Evolutionary conservation across 345 rosid genomes (phyloP).

Genomic region (Syzygium aromaticum): DNA sequence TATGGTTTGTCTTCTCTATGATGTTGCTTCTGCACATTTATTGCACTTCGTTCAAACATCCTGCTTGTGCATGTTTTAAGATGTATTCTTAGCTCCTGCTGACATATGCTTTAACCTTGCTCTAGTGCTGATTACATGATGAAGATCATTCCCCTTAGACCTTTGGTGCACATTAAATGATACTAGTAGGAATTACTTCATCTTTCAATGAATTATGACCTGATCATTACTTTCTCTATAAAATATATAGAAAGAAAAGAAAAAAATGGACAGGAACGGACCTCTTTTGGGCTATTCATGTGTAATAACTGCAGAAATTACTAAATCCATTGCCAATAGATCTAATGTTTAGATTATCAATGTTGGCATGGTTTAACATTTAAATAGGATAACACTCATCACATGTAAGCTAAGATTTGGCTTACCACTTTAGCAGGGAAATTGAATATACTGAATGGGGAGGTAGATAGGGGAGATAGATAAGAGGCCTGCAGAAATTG

Average conservation of each 20-base stretch:
- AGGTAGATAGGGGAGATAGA: not conserved
- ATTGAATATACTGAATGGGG: not conserved
- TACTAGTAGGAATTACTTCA: not conserved
- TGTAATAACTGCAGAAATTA: not conserved
- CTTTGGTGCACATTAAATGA: not conserved
- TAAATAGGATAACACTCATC: not conserved
- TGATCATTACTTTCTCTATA: not conserved
- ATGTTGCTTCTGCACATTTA: not conserved
- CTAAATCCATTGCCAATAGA: not conserved
- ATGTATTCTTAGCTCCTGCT: not conserved
- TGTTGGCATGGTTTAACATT: not conserved
- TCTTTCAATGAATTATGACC: not conserved
- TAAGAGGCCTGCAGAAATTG: not conserved
- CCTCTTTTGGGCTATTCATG: not conserved
- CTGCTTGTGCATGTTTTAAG: not conserved
- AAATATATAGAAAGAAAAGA: not conserved
- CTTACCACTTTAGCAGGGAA: not conserved
- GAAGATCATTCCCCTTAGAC: not conserved
- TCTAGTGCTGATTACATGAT: not conserved
- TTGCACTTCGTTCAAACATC: not conserved
- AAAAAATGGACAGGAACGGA: not conserved
- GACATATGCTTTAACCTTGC: not conserved
- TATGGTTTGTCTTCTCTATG: conserved; percentile 39
- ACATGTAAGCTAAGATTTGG: not conserved
- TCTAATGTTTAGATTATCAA: not conserved